Base-by-base conservation (phyloP, 331 rosid species). In the Telfairia occidentalis region DNA sequence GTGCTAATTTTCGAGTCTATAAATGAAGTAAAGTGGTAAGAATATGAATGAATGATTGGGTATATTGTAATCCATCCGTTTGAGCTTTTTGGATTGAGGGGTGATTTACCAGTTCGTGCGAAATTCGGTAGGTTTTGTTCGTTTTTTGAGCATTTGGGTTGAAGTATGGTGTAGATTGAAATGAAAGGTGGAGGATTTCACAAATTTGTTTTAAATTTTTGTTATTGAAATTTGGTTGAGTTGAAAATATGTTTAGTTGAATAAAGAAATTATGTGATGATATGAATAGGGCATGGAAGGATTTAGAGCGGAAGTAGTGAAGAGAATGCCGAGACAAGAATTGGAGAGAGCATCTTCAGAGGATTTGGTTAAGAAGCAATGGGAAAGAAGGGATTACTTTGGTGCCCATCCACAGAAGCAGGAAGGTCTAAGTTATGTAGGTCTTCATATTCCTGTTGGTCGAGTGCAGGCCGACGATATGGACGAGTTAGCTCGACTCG, bases 401-500 rank as follows among this genome's bases (percentile, higher is more conserved):
- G 97, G 98, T 3, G 90, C 87, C 43, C 90, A 89, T 84, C 92
- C 92, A 49, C 98, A 94, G 53, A 91, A 89, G 63, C 98, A 94
- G 18, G 92, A 88, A 67, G 96, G 92, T 21, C 38, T 88, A 53
- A 87, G 91, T 85, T 90, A 76, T 60, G 88, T 91, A 9, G 98
- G 98, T 30, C 77, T 94, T 48, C 98, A 94, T 85, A 83, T 91
- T 70, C 96, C 98, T 2, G 97, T 94, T n/a, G 98, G 98, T 29
- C 87, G 98, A 81, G 80, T 89, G 43, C 96, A 91, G 72, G 98
- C 97, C 21, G 90, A 91, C 7, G 97, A 94, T 2, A 89, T 94
- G 98, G 88, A 89, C 37, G 96, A 88, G 79, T 85, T 94, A 32
- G 97, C 97, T 21, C 87, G 79, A 32, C 34, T 94, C 7, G 96